Conservation (phyloP, 2,329 filamentous ascomycete genomes). For the Ustulina deusta region DNA sequence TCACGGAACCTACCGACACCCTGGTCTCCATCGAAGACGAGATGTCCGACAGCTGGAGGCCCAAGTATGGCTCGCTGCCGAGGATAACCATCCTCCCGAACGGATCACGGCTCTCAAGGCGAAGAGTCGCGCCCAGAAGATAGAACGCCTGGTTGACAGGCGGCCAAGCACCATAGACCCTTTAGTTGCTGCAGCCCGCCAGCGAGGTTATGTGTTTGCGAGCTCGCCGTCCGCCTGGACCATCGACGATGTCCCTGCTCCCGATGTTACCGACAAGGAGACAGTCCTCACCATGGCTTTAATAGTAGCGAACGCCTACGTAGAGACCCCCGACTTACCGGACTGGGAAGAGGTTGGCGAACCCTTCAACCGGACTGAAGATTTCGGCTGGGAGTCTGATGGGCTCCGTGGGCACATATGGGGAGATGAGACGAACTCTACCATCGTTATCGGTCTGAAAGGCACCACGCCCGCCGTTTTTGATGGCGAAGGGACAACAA, state of each 20-base stretch:
- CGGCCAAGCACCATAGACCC: conserved; percentile 81
- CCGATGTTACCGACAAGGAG: conserved; percentile 86
- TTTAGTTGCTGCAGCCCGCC: conserved; percentile 78
- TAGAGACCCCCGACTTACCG: conserved; percentile 74
- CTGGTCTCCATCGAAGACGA: conserved; percentile 78
- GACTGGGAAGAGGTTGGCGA: conserved; percentile 87
- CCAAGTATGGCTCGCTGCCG: conserved; percentile 71
- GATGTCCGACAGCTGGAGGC: conserved; percentile 74
- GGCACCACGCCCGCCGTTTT: conserved; percentile 92
- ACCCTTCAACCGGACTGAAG: conserved; percentile 85
- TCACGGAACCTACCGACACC: conserved; percentile 85
- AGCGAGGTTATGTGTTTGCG: conserved; percentile 73
- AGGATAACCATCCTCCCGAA: conserved; percentile 67
- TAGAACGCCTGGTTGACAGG: conserved; percentile 85
- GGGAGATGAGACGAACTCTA: conserved; percentile 85
- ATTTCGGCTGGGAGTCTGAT: conserved; percentile 93
- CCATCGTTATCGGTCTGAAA: conserved; percentile 91
- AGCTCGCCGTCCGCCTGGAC: conserved; percentile 84
- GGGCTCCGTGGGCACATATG: conserved; percentile 94
- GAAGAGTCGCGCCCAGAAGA: conserved; percentile 73
- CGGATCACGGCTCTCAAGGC: conserved; percentile 67
- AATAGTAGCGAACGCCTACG: conserved; percentile 92
- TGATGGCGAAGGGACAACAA: conserved; percentile 96
- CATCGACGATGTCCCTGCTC: conserved; percentile 79
- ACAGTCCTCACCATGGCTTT: conserved; percentile 86